Evolutionary conservation across 208 protist genomes (phyloP).

Genomic region (Crithidia expoeki): DNA sequence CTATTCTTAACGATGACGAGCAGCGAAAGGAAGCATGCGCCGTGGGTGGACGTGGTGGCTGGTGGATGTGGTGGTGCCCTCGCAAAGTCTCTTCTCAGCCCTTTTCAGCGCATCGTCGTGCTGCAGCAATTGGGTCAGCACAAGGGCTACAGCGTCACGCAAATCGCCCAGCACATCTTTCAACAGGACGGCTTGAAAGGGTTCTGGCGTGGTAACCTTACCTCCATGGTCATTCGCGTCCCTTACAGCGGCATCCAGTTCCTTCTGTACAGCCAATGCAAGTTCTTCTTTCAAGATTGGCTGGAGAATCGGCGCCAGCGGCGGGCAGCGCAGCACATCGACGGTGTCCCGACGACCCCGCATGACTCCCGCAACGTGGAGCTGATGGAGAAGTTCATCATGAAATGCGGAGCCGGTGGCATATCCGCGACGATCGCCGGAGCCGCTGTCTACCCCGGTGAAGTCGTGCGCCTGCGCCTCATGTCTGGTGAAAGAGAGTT

Average conservation of each 20-base stretch:
- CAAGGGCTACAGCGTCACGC: conserved; percentile 40
- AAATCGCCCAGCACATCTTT: conserved; percentile 59
- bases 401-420: conserved; percentile 89
- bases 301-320: conserved; percentile 27
- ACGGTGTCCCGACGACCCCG: neutral
- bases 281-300: conserved; percentile 83
- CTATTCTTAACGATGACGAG: conserved; percentile 38
- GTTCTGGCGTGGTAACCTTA: conserved; percentile 91
- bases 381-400: conserved; percentile 73
- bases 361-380: conserved; percentile 18
- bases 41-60: conserved; percentile 83
- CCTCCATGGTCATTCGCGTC: conserved; percentile 88
- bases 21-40: conserved; percentile 73
- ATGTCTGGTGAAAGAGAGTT: conserved; percentile 85
- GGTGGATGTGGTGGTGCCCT: conserved; percentile 74
- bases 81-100: conserved; percentile 84
- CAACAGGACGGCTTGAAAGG: conserved; percentile 67
- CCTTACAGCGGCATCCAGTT: conserved; percentile 91
- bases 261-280: conserved; percentile 75
- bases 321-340: conserved; percentile 19
- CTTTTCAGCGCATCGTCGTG: conserved; percentile 88
- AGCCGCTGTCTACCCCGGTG: conserved; percentile 81
- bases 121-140: conserved; percentile 85
- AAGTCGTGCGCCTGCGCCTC: conserved; percentile 88
- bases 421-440: conserved; percentile 82